Percentiles rank a stretch among this genome's conserved stretches.
Conservation (phyloP, 768 basidiomycete genomes). For the Gautieria morchelliformis region DNA sequence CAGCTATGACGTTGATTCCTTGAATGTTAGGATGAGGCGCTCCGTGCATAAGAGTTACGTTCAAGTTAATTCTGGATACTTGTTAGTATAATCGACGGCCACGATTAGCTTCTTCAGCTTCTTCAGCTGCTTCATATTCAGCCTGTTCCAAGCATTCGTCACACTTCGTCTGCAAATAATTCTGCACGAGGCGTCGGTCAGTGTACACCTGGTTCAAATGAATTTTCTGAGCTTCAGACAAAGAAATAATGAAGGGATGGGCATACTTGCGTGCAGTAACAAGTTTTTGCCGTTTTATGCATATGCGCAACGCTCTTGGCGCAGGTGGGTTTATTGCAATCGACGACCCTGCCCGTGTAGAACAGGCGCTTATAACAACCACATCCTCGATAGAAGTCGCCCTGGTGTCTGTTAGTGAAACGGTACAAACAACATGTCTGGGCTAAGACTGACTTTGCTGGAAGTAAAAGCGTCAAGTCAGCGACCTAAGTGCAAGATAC, state of each 20-base stretch:
- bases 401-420: background rate
- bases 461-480: background rate
- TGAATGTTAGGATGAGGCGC: background rate
- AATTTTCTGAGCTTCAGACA: background rate
- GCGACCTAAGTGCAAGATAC: background rate
- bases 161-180: conserved; percentile 49
- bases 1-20: background rate
- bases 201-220: conserved; percentile 22
- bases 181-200: conserved; percentile 49
- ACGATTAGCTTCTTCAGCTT: background rate
- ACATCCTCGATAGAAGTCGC: conserved; percentile 8
- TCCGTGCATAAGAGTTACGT: conserved; percentile 13
- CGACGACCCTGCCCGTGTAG: conserved; percentile 48
- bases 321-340: conserved; percentile 45
- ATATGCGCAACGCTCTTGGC: conserved; percentile 46
- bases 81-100: conserved; percentile 9
- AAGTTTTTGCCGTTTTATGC: conserved; percentile 50
- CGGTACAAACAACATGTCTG: background rate
- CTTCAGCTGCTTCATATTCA: background rate
- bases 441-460: background rate
- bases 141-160: conserved; percentile 4
- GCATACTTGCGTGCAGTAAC: conserved; percentile 41
- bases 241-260: background rate
- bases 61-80: too few species aligned
- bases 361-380: conserved; percentile 43